Evolutionary conservation across 176 grass and related monocot species (phyloP), one percentile per base, ranked within the genome.

Genomic region (Alloteropsis semialata): DNA sequence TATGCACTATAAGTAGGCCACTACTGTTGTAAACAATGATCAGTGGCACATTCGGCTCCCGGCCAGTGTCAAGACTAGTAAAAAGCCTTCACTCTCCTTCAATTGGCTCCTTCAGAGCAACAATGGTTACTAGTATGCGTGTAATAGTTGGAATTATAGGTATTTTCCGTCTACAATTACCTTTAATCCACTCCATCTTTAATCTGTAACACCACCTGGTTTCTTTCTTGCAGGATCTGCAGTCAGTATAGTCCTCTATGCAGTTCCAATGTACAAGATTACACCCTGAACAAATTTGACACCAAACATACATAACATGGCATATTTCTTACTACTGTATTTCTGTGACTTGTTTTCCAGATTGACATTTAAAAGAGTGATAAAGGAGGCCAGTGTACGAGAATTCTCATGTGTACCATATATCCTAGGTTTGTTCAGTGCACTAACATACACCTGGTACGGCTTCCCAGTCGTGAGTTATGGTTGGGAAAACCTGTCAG

Each of bases 381-480:
- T 90, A 75, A 92, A 59, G 70, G 92, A 90, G 75, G 82, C 58
- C n/a, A 92, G 58, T 30, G 87, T 91, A 53, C 88, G 88, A 83
- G 85, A 90, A 62, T 96, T 82, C 64, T 96, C 93, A 8, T 88
- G 93, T 76, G 45, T 96, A 38, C 93, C 93, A 14, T 90, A 96
- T 24, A 75, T 88, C 39, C 69, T 89, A 60, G 18, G 88, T 45
- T 48, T 87, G 49, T 82, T 96, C 46, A 96, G 87, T 34, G 72
- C 79, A 65, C 88, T 96, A 21, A 65, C 62, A 0, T 96, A 88
- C 75, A 72, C 65, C 49, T 96, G 93, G 93, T 96, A 96, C 6
- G 81, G 93, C 24, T 22, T 89, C 46, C 90, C 93, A 2, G 72
- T 90, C 12, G 90, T 96, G 65, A 96, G 93, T 86, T 64, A 16